phyloP scores from a whole-genome alignment of 2,329 filamentous ascomycete species.

The Chaetomiaceae sp. region DNA sequence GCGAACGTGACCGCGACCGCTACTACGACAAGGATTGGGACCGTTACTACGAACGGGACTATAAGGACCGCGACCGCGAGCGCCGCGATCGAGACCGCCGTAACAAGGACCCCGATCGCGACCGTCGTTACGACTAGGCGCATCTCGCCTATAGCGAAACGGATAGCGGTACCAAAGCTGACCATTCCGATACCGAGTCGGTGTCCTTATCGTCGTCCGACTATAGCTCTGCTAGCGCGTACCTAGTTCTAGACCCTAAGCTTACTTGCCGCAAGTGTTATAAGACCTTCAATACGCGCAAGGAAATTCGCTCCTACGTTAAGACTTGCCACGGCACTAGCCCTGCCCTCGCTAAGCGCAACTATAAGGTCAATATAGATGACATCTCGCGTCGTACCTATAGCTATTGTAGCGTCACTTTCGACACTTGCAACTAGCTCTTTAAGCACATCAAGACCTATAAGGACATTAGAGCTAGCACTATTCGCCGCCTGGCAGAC shows the following conservation, averaged over 20 bases:
- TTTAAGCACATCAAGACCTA: background rate
- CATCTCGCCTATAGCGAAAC: background rate
- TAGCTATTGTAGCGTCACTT: background rate
- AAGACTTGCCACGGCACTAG: background rate
- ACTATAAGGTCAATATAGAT: background rate
- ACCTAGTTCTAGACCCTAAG: background rate
- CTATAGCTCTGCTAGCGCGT: background rate
- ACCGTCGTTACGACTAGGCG: background rate
- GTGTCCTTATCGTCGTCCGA: background rate
- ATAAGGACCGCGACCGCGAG: background rate
- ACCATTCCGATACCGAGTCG: background rate
- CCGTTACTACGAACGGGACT: background rate
- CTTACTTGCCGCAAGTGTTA: background rate
- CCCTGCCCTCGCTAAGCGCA: background rate
- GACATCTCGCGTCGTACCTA: background rate
- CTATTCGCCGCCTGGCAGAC: background rate
- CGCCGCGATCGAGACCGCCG: background rate
- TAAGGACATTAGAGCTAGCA: background rate
- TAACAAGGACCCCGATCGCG: background rate
- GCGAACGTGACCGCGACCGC: background rate
- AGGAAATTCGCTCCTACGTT: background rate
- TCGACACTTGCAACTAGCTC: background rate
- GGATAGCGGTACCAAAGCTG: background rate
- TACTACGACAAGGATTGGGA: background rate
- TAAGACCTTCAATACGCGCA: background rate